Conservation (phyloP, 768 basidiomycete genomes). For the Suillus bovinus region DNA sequence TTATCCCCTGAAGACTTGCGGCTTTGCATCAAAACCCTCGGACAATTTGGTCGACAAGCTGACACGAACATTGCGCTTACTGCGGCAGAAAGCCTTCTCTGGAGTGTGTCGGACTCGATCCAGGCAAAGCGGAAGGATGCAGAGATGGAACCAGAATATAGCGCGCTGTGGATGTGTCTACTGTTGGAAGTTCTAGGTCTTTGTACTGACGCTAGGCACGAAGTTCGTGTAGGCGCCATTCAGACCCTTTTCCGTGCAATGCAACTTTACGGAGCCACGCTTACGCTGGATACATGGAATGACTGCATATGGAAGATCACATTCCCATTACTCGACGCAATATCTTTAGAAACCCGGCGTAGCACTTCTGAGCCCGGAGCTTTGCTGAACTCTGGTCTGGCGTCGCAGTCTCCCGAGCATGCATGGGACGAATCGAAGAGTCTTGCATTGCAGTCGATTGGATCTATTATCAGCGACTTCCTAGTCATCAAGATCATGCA, state of each 20-base stretch:
- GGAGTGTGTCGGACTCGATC: conserved; percentile 96
- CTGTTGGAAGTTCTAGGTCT: conserved; percentile 81
- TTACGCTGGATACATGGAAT: conserved; percentile 84
- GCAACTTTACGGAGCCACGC: conserved; percentile 87
- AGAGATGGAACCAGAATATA: conserved; percentile 70
- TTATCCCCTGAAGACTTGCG: conserved; percentile 81
- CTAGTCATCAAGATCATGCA: conserved; percentile 70
- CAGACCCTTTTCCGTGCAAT: conserved; percentile 94
- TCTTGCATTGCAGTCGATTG: conserved; percentile 81
- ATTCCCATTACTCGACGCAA: conserved; percentile 79
- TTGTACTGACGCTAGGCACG: conserved; percentile 78
- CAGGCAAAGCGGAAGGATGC: conserved; percentile 74
- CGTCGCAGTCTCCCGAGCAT: conserved; percentile 30
- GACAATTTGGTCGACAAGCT: conserved; percentile 87
- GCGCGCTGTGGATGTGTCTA: conserved; percentile 92
- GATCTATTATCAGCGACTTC: conserved; percentile 83
- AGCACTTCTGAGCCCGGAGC: conserved; percentile 16
- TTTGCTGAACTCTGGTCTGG: conserved; percentile 7
- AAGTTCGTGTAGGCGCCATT: conserved; percentile 91
- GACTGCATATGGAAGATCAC: conserved; percentile 90
- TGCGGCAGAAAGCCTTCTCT: conserved; percentile 88
- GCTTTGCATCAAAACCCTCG: conserved; percentile 87
- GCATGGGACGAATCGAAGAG: conserved; percentile 90
- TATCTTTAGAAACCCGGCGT: conserved; percentile 56
- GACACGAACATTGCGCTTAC: conserved; percentile 97